These are phyloP conservation scores for Candida orba DNA, from an alignment of 805 yeast genomes.

Conservation along the genomic window DNA sequence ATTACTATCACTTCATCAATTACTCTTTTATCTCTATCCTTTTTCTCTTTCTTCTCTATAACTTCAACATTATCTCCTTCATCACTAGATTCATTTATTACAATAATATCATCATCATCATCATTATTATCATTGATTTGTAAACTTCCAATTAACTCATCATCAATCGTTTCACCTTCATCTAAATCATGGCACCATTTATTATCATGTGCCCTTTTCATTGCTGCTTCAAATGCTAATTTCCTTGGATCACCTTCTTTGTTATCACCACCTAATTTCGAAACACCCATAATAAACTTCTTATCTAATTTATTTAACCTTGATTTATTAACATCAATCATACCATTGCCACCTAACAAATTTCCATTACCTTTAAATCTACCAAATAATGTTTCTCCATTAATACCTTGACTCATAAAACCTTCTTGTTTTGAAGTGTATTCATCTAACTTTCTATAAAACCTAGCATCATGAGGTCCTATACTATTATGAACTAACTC, in stretches of 20 bases:
- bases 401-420: constrained; percentile 31
- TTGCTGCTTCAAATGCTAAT: constrained; percentile 54
- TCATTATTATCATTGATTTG: neutral
- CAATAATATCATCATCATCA: constrained; percentile 2
- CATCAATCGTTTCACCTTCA: constrained; percentile 28
- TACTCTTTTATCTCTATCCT: too few relatives aligned
- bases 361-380: constrained; percentile 12
- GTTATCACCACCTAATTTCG: constrained; percentile 10
- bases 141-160: constrained; percentile 33
- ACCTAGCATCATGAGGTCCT: constrained; percentile 76
- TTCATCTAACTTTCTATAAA: constrained; percentile 59
- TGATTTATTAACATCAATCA: constrained; percentile 23
- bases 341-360: constrained; percentile 9
- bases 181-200: constrained; percentile 36
- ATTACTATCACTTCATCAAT: neutral
- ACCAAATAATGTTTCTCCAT: constrained; percentile 3
- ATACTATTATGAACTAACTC: constrained; percentile 74
- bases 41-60: neutral
- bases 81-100: constrained; percentile 3
- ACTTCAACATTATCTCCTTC: neutral
- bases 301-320: constrained; percentile 28
- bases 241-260: constrained; percentile 29
- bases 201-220: constrained; percentile 46
- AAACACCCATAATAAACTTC: constrained; percentile 15
- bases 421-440: constrained; percentile 33